Evolutionary conservation across 2,329 filamentous ascomycete species (phyloP), one percentile per base, ranked within the genome.

Genomic region (Fusarium sp.): DNA sequence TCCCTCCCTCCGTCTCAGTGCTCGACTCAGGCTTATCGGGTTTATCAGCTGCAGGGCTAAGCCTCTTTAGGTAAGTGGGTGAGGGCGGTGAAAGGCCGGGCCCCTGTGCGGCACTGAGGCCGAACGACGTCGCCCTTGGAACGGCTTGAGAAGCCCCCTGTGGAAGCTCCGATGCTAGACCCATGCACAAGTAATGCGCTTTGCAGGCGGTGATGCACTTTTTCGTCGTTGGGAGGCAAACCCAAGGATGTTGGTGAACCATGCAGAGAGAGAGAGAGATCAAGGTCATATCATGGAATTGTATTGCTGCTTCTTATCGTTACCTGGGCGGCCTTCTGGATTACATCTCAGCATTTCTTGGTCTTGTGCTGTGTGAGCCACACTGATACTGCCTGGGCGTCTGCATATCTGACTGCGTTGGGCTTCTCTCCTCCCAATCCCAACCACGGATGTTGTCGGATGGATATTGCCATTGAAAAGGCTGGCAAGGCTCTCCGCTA

Each of bases 1-100:
- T 76, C 57, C 50, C 64, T 63, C 67, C 63, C 59, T 71, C 68
- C 63, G 47, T 60, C 38, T 64, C 54, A 54, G 56, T 65, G 66
- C 70, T 66, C 78, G 78, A 81, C 75, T 78, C 79, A 79, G 74
- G 79, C 79, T 81, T 81, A 81, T 81, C 79, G 74, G 37, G 69
- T 78, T 79, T 80, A 80, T 80, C 79, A 79, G 65, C 66, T 59
- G 32, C 0, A 1, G 30, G 2, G 58, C 79, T 79, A 79, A 63
- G 6, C 79, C 68, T 12, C 11, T 65, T 68, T 14, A 3, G 47
- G 76, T 59, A 63, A 66, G 66, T 69, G 63, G 68, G 63, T 68
- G 66, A 80, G 68, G 75, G 79, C 79, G 79, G 78, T 80, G 78
- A 80, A 70, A 38, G 56, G 40, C 43, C 59, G 35, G 56, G 40